Evolutionary conservation across 2,329 filamentous ascomycete species (phyloP).

Genomic region (Cucurbitaria berberidis): DNA sequence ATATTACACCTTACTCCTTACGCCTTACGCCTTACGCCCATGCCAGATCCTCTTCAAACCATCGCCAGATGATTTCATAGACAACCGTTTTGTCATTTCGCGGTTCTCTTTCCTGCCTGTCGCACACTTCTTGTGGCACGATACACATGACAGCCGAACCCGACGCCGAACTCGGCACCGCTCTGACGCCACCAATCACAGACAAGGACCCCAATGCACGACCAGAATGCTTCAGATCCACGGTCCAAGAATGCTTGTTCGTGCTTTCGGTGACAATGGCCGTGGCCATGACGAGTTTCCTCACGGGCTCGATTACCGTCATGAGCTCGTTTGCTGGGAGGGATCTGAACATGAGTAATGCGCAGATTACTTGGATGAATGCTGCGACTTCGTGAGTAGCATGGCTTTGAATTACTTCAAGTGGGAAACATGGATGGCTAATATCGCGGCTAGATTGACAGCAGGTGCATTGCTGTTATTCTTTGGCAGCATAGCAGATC

Average conservation of each 20-base stretch:
- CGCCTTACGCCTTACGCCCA: background rate
- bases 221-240: slow-evolving; percentile 67
- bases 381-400: slow-evolving; percentile 62
- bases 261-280: slow-evolving; percentile 71
- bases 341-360: slow-evolving; percentile 67
- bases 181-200: slow-evolving; percentile 24
- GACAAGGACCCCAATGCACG: slow-evolving; percentile 46
- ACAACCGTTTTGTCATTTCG: background rate
- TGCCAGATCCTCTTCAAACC: background rate
- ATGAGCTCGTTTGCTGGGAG: slow-evolving; percentile 66
- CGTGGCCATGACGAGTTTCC: slow-evolving; percentile 67
- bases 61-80: background rate
- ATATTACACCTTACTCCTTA: background rate
- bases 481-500: slow-evolving; percentile 69
- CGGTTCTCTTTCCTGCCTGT: background rate
- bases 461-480: slow-evolving; percentile 70
- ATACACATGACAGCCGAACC: slow-evolving; percentile 17
- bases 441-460: slow-evolving; percentile 54
- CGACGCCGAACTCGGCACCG: slow-evolving; percentile 19
- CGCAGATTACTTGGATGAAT: slow-evolving; percentile 71
- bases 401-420: background rate
- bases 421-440: background rate
- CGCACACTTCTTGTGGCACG: background rate
- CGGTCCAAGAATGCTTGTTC: slow-evolving; percentile 68
- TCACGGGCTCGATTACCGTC: slow-evolving; percentile 65